Base-by-base conservation (phyloP, 1,139 yeast species). In the Taphrina communis region DNA sequence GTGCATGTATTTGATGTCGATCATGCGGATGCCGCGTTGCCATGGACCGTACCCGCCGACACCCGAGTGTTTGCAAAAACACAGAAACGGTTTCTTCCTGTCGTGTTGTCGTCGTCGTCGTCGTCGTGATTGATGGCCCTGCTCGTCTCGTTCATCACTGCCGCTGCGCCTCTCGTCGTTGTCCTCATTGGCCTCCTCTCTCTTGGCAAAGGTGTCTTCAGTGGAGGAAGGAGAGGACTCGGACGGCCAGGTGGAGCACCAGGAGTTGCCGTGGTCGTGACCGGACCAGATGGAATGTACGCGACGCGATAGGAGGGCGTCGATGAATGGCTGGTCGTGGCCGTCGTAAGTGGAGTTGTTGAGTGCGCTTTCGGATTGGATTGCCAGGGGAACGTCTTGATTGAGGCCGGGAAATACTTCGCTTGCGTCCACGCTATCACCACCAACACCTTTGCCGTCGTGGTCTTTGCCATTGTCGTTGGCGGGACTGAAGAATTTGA, bases 11-110 rank as follows among this genome's bases (percentile, higher is more conserved):
- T 35, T 19, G 21, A 53, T 31, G 14, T 53, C 42, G 3, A 53
- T 11, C 58, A 53, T 53, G 21, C 58, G 41, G 21, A 36, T 38
- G 25, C 58, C 58, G 35, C 58, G 9, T 53, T 53, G 58, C 58
- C 58, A 53, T 12, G 58, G 42, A 11, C 58, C 58, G 44, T 53
- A 53, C 14, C 58, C 58, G 17, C 58, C 58, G 41, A 31, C 36
- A 7, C 58, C 58, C 1, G 58, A 19, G 19, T 53, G 58, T 19
- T 53, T 53, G 44, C 58, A 53, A 3, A 53, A 53, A 38, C 58
- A 53, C 42, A 53, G 21, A 4, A 53, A 53, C 11, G 58, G 58
- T 42, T 53, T 53, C 11, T 36, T 53, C 14, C 21, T 8, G 31
- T 3, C 9, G 1, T 25, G 31, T 25, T 1, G 31, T 25, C 31